Evolutionary conservation across 192 early-diverging fungal genomes (phyloP).

Genomic region (Backusella circina): DNA sequence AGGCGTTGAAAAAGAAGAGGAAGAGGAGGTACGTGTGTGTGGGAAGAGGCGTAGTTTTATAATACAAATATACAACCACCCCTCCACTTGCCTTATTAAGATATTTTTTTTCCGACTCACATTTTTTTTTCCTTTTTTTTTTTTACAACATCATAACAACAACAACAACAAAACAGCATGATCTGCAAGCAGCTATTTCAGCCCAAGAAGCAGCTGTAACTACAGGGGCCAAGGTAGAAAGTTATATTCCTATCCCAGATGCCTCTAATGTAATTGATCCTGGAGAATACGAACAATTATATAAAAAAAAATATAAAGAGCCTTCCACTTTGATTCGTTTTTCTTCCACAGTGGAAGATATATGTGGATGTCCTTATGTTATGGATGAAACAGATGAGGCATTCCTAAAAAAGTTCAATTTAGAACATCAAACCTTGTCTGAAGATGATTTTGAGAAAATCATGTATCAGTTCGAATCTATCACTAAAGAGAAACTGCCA

Average conservation of each 20-base stretch:
- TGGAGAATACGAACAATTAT: conserved; percentile 53
- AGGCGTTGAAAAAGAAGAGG: conserved; percentile 91
- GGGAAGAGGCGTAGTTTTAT: conserved; percentile 4
- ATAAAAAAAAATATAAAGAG: conserved; percentile 55
- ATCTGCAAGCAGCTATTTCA: conserved; percentile 81
- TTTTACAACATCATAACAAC: conserved; percentile 29
- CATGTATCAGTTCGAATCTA: conserved; percentile 65
- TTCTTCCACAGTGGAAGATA: conserved; percentile 76
- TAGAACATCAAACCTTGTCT: conserved; percentile 26
- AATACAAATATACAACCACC: conserved; percentile 14
- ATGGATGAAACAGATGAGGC: conserved; percentile 70
- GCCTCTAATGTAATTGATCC: conserved; percentile 58
- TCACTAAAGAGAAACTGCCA: conserved; percentile 51
- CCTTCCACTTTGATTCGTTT: conserved; percentile 72
- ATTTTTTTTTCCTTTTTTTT: conserved; percentile 34
- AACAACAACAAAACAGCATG: conserved; percentile 56
- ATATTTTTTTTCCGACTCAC: conserved; percentile 8
- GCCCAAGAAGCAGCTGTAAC: conserved; percentile 60
- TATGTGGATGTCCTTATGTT: conserved; percentile 69
- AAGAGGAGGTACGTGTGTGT: conserved; percentile 45
- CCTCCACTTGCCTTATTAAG: background rate
- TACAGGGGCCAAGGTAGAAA: conserved; percentile 37
- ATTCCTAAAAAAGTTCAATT: conserved; percentile 50
- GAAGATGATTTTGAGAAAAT: conserved; percentile 70
- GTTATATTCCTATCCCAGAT: conserved; percentile 87